Base-by-base conservation (phyloP, 2,329 filamentous ascomycete genomes). In the Sordariomycetes sp. region DNA sequence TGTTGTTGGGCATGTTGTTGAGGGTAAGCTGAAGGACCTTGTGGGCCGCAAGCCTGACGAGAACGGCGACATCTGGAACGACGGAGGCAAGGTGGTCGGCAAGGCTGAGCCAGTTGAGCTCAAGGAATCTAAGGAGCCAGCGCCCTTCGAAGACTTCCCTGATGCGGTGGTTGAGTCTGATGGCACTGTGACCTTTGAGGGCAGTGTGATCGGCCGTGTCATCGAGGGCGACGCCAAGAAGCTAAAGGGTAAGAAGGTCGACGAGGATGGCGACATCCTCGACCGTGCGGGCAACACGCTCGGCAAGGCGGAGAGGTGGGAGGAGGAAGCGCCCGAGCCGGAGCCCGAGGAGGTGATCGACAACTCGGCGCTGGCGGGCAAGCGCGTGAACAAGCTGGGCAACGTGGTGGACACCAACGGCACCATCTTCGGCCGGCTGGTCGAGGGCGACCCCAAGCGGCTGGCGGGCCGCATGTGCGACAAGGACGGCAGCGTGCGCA, bases 341-440 rank as follows among this genome's bases (percentile, higher is more conserved):
- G 79, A 83, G 67, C 75, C 79, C 0, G 79, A 85, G 70, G 69
- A 71, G 0, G 73, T 76, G 60, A 65, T 78, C 3, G 81, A 85
- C 64, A 81, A 79, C 60, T 87, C 85, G 8, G 74, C 79, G 51
- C 76, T 87, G 5, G 85, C 86, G 22, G 86, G 86, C 59, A 87
- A 89, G 71, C 79, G 83, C 48, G 84, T 89, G 62, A 87, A 88
- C 73, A 89, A 88, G 72, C 79, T 81, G 2, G 86, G 87, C 46
- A 82, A 83, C 53, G 73, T 82, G 1, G 81, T 85, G 28, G 81
- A 83, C 65, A 70, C 69, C 3, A 69, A 71, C 51, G 81, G 81
- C 0, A 69, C 73, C 52, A 81, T 85, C 61, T 84, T 81, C 61
- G 87, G 83, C 40, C 81, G 83, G 46, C 78, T 90, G 1, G 70